Conservation (phyloP, 2,329 filamentous ascomycete genomes). For the Lojkania enalia region DNA sequence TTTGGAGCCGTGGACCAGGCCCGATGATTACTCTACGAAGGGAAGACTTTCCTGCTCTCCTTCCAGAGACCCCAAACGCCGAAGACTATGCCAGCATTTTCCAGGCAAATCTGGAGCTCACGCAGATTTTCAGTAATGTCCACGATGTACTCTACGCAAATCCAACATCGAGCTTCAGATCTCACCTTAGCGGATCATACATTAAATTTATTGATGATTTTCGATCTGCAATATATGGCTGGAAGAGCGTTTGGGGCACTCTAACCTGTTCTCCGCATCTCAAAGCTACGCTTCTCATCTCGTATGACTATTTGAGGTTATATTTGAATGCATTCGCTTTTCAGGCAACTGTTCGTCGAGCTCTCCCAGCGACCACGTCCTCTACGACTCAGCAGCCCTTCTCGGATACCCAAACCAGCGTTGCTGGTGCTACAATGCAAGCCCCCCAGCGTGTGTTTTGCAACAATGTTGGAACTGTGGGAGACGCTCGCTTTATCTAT, state of each 20-base stretch:
- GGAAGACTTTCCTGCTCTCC: slow-evolving; percentile 69
- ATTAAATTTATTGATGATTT: slow-evolving; percentile 78
- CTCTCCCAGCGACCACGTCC: slow-evolving; percentile 37
- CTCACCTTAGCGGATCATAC: slow-evolving; percentile 71
- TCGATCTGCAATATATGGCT: slow-evolving; percentile 67
- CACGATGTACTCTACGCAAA: slow-evolving; percentile 75
- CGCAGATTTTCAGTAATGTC: slow-evolving; percentile 72
- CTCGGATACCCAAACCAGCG: slow-evolving; percentile 2
- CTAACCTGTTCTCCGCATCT: slow-evolving; percentile 67
- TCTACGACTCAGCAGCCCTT: slow-evolving; percentile 8
- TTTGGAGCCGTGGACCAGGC: slow-evolving; percentile 73
- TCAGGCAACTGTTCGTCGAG: slow-evolving; percentile 64
- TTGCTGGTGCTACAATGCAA: slow-evolving; percentile 31
- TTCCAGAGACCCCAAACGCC: slow-evolving; percentile 60
- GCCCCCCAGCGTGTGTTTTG: slow-evolving; percentile 50
- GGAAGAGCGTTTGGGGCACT: slow-evolving; percentile 71
- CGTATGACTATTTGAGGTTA: slow-evolving; percentile 71
- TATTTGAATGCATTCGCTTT: slow-evolving; percentile 79
- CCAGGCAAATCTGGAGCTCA: slow-evolving; percentile 71
- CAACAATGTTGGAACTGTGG: slow-evolving; percentile 54
- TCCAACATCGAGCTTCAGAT: slow-evolving; percentile 68
- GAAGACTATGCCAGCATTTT: slow-evolving; percentile 71
- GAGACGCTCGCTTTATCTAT: slow-evolving; percentile 55
- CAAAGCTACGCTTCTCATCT: slow-evolving; percentile 68
- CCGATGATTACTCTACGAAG: slow-evolving; percentile 66